Evolutionary conservation across 371 early-diverging fungal genomes (phyloP), one percentile per base, ranked within the genome.

Genomic region (Mucor circinelloides): DNA sequence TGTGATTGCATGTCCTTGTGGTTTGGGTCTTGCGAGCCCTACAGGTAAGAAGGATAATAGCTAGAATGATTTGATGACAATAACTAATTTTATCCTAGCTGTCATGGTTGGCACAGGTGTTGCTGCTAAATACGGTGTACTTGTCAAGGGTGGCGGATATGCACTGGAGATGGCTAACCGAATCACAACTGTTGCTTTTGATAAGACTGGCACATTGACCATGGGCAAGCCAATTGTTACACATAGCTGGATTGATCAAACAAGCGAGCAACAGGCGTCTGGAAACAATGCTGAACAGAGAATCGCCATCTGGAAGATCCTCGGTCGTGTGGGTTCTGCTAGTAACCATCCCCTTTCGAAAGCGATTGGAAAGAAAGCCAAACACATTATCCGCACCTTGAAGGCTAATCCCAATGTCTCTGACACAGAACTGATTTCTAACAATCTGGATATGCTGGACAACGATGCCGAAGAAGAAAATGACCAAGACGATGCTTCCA

Each of bases 111-210:
- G 95, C 21, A 95, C 95, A 32, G 90, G 92, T 40, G 85, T 96
- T 21, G 94, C 95, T n/a, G 90, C 93, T 31, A 74, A 74, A 70
- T 84, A 81, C 73, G 95, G 77, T 75, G 77, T 84, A 3, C 80
- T 88, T 17, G 80, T 81, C 17, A 84, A 84, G 67, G 84, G 84
- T 9, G 84, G 84, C 21, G 84, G 73, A 10, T 69, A 81, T 64
- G 82, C 82, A 12, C 64, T 84, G 12, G 84, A 84, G 64, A 87
- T 89, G 84, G 94, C 94, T 15, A 97, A 95, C 58, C 91, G 93
- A 66, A 86, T 98, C 46, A 91, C 96, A 66, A 91, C 97, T 2
- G 93, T 97, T 66, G 96, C 94, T 58, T 98, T 96, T 83, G 94
- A 94, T 77, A 94, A 94, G 75, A 94, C 94, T 1, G 94, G 94